phyloP scores from a whole-genome alignment of 495 filamentous ascomycete genomes.

The Tuber brumale region DNA sequence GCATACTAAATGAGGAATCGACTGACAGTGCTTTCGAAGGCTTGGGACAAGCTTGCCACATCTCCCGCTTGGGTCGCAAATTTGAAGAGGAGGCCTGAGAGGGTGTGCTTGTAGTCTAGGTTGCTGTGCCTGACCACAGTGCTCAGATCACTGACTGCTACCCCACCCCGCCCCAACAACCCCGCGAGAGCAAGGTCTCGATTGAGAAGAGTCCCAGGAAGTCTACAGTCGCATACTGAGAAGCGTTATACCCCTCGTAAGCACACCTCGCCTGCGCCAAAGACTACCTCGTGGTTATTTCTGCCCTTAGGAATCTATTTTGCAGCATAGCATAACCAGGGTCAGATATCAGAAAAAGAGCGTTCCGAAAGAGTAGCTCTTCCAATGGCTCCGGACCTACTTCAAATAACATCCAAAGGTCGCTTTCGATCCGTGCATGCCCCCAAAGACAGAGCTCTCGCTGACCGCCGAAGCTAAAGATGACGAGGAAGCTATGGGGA shows the following conservation, averaged over 20 bases:
- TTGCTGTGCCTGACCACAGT: slow-evolving; percentile 36
- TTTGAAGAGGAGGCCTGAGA: slow-evolving; percentile 22
- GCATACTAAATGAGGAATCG: slow-evolving; percentile 20
- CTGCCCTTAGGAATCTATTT: too few relatives aligned
- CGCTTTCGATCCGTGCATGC: neutral
- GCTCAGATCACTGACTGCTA: slow-evolving; percentile 36
- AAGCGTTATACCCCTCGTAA: too few relatives aligned
- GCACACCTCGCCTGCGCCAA: too few relatives aligned
- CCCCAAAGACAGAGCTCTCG: neutral
- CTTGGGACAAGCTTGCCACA: slow-evolving; percentile 21
- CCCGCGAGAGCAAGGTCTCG: slow-evolving; percentile 34
- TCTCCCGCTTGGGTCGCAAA: slow-evolving; percentile 36
- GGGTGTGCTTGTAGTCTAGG: slow-evolving; percentile 28
- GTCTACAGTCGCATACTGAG: slow-evolving; percentile 18
- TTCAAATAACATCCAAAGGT: neutral
- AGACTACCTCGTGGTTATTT: too few relatives aligned
- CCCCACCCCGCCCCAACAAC: slow-evolving; percentile 37
- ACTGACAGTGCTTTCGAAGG: slow-evolving; percentile 31
- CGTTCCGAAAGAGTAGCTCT: neutral
- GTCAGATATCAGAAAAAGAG: neutral
- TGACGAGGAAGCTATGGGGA: neutral
- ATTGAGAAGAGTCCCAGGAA: slow-evolving; percentile 41
- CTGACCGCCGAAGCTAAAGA: neutral
- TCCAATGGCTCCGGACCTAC: neutral
- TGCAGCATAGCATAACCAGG: neutral